Percentiles rank a stretch among this genome's conserved stretches.
phyloP scores from a whole-genome alignment of 2,329 filamentous ascomycete species.

The Penicillium sp. region DNA sequence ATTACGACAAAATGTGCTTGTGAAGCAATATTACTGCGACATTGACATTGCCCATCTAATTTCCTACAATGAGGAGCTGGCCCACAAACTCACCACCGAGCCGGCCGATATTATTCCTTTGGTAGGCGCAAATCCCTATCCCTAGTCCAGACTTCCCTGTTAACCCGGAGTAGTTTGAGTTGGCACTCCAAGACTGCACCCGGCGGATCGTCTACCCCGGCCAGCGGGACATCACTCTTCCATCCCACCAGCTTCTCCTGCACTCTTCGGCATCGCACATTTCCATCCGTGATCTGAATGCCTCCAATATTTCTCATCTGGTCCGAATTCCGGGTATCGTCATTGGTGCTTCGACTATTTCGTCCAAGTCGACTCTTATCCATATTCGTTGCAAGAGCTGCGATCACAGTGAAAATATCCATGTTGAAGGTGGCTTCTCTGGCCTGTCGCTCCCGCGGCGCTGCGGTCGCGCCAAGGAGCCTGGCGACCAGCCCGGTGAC shows the following conservation, averaged over 20 bases:
- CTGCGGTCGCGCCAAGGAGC: slow-evolving; percentile 60
- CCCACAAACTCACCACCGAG: slow-evolving; percentile 81
- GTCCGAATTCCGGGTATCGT: slow-evolving; percentile 96
- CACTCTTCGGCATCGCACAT: slow-evolving; percentile 88
- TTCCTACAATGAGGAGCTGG: slow-evolving; percentile 91
- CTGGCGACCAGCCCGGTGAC: slow-evolving; percentile 62
- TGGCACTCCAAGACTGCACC: slow-evolving; percentile 82
- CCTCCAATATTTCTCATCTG: slow-evolving; percentile 86
- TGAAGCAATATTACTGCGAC: slow-evolving; percentile 94
- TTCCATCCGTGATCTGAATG: slow-evolving; percentile 90
- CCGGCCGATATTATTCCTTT: slow-evolving; percentile 89
- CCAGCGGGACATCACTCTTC: slow-evolving; percentile 63
- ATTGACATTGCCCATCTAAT: slow-evolving; percentile 94
- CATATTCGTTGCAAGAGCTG: slow-evolving; percentile 87
- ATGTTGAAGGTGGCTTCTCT: slow-evolving; percentile 78
- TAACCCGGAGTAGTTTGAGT: slow-evolving; percentile 67
- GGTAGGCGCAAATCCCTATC: slow-evolving; percentile 49
- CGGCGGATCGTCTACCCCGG: slow-evolving; percentile 88
- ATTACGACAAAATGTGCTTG: slow-evolving; percentile 85
- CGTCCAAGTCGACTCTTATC: slow-evolving; percentile 85
- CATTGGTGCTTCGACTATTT: slow-evolving; percentile 93
- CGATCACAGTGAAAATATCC: slow-evolving; percentile 63
- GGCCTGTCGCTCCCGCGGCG: slow-evolving; percentile 77
- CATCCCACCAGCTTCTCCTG: slow-evolving; percentile 88
- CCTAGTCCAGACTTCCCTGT: background rate